Evolutionary conservation across 1,284 basidiomycete species (phyloP), one percentile per base, ranked within the genome.

Genomic region (Apiotrichum montevideense): DNA sequence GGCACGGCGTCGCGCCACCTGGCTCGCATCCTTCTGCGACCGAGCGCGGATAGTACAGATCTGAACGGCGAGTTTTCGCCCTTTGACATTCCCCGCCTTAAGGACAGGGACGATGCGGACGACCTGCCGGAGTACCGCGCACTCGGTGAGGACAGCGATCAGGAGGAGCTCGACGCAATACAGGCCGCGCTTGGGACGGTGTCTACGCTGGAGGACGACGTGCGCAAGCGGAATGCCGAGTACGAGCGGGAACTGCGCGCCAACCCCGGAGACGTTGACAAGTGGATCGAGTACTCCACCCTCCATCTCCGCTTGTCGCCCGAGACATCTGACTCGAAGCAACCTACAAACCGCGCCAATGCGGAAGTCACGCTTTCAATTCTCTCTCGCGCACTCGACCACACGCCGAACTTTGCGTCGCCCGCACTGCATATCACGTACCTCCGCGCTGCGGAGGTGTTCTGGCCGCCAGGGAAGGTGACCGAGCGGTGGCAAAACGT

Each of bases 321-420:
- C 6, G 47, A 52, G 3, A 39, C 48, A 8, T 54, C 59, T 29
- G 55, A 46, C 4, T 33, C 60, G 4, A 54, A 42, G n/a, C 50
- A 56, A 29, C 52, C 54, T 1, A 55, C 47, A 6, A 61, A 44
- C 11, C 59, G 66, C 40, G 68, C 68, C 11, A 59, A 67, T 29
- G 69, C 72, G 9, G 75, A 75, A 46, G 64, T 78, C 32, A 70
- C 71, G 1, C 61, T 75, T 2, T 69, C 74, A 4, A 67, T 74
- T 29, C 66, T 78, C 5, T 55, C 66, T 5, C 61, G 67, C 35
- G 76, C 73, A 0, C 62, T 77, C 15, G 61, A 70, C 4, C 57
- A 66, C 21, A 48, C 61, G 0, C 7, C 9, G 6, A 74, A 74
- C 58, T 64, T 57, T 8, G 35, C 35, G 10, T 72, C 70, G 1